Evolutionary conservation across 1,139 yeast genomes (phyloP).

Genomic region (Pneumocystis wakefieldiae): DNA sequence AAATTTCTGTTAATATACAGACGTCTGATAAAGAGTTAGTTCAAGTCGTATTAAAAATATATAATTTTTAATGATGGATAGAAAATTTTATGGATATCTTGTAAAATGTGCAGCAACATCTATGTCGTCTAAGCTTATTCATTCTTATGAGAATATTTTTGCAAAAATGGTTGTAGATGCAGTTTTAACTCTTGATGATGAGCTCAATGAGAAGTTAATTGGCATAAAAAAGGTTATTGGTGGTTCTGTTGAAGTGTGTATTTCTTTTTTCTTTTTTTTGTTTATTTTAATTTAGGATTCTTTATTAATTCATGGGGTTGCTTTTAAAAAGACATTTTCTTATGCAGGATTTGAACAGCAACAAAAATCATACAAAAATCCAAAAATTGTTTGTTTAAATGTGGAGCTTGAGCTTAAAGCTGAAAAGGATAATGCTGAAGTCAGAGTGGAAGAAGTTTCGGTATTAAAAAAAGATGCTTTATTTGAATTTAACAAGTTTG

Average conservation of each 20-base stretch:
- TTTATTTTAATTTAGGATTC: slow-evolving; percentile 25
- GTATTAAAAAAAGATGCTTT: not conserved
- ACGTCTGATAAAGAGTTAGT: slow-evolving; percentile 21
- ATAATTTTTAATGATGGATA: not conserved
- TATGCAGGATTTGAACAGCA: slow-evolving; percentile 98
- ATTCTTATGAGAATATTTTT: slow-evolving; percentile 73
- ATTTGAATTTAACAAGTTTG: not conserved
- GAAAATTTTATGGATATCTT: slow-evolving; percentile 54
- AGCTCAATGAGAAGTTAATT: slow-evolving; percentile 74
- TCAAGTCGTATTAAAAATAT: not conserved
- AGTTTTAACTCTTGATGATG: slow-evolving; percentile 69
- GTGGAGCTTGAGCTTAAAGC: slow-evolving; percentile 94
- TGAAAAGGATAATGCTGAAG: slow-evolving; percentile 98
- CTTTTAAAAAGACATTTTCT: slow-evolving; percentile 90
- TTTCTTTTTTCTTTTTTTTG: slow-evolving; percentile 28
- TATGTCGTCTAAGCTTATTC: slow-evolving; percentile 86
- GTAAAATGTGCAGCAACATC: slow-evolving; percentile 95
- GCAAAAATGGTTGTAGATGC: slow-evolving; percentile 96
- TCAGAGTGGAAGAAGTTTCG: slow-evolving; percentile 79
- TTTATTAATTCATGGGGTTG: slow-evolving; percentile 78
- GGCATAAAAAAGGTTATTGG: slow-evolving; percentile 94
- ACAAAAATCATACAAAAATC: slow-evolving; percentile 67
- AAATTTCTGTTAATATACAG: slow-evolving; percentile 58
- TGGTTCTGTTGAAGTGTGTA: slow-evolving; percentile 60
- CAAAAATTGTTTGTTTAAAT: slow-evolving; percentile 71